Base-by-base conservation (phyloP, 2,329 filamentous ascomycete species). In the Ceratocystis alfenasii region DNA sequence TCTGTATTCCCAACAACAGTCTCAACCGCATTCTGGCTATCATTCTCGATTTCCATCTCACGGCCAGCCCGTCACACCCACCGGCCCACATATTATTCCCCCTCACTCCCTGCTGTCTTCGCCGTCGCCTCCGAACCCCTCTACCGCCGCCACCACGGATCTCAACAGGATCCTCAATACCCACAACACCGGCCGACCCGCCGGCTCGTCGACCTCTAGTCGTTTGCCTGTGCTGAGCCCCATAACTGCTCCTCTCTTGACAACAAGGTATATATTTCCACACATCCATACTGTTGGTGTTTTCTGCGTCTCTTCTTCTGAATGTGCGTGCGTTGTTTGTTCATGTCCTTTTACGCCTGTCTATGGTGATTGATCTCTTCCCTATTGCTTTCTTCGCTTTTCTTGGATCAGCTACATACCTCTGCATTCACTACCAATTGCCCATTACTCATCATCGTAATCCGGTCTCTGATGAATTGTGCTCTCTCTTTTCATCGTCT, bases 1-100 rank as follows among this genome's bases (percentile, higher is more conserved):
- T 22, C 66, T 59, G 36, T 46, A 62, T 60, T 55, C 63, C 20
- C 66, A 62, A 66, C 61, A 28, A 22, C 53, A 61, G 55, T 15
- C 41, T 41, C 7, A 7, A 66, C 61, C 15, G 17, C 53, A 44
- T 28, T 15, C 41, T 41, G 8, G 22, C 25, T 22, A 48, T 25
- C 44, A 46, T n/a, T 28, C 53, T 33, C 55, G 55, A 60, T n/a
- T 44, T 22, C 53, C 30, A 61, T 53, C 45, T 25, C 46, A 53
- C 45, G 25, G 48, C 62, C 45, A 50, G 15, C 25, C 61, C 50
- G 44, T 45, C 15, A 15, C 17, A 6, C 45, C 28, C 12, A 10
- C 20, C 50, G 20, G 20, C 46, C 46, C 46, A 48, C 17, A 48
- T 5, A 41, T 41, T 41, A 41, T 41, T 1, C 4, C 36, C 36